Evolutionary conservation across 2,329 filamentous ascomycete species (phyloP), one percentile per base, ranked within the genome.

Genomic region (Pseudogymnoascus sp.): DNA sequence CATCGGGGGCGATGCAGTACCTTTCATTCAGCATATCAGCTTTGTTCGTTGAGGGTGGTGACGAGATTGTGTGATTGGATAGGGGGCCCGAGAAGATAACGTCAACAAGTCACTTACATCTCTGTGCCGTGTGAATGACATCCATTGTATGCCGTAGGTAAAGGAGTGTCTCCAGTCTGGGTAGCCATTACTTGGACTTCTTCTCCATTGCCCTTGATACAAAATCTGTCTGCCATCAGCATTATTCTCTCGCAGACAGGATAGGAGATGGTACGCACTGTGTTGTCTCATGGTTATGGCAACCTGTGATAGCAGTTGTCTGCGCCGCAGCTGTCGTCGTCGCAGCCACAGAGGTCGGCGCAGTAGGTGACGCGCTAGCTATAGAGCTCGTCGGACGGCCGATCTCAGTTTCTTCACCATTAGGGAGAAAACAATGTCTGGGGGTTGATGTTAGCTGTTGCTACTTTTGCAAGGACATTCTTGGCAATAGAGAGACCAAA

Each of bases 81-180:
- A 53, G 23, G 44, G 2, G 12, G 23, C 7, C 18, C n/a, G 37
- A 6, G 2, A 18, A 40, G n/a, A 40, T 18, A 21, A 2, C 23
- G n/a, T n/a, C 4, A 44, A 5, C 18, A 44, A 28, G 47, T 59
- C 61, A 65, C 81, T 68, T 76, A 89, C 84, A 79, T 78, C 53
- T 85, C 78, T 3, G 73, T 69, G 14, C 77, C 85, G 73, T 90
- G 86, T 0, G 74, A 69, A 71, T 91, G 87, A 70, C 88, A 90
- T 62, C 75, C 83, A 0, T 85, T 89, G 69, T 85, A 89, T 61
- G 81, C 75, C 0, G 85, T 76, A 1, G 87, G 84, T 16, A 84
- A 73, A 59, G 81, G 79, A 53, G 79, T 78, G 1, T 81, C 84
- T 16, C 78, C 79, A 3, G 82, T 88, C 2, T 78, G 76, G 5